Conservation (phyloP, 179 eudicot species). For the Actinidia arguta region DNA sequence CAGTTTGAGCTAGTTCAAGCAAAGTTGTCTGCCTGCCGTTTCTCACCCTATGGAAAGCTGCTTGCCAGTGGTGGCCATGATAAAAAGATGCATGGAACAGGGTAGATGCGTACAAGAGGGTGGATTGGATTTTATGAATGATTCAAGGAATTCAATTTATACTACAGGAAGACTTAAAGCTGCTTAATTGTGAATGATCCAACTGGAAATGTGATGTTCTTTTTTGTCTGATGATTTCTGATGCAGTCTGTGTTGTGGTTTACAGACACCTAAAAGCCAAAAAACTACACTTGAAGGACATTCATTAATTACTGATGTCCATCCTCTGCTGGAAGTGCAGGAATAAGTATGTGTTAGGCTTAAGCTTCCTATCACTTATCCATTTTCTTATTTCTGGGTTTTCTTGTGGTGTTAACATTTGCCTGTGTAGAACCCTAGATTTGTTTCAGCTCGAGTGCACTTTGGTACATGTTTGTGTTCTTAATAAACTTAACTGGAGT, state of each 20-base stretch:
- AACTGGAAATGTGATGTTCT: neutral
- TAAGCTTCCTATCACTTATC: too few species aligned
- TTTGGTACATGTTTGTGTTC: too few species aligned
- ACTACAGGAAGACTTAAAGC: neutral
- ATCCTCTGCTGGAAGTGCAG: too few species aligned
- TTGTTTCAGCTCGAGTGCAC: too few species aligned
- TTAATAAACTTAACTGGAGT: too few species aligned
- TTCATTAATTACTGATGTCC: constrained; percentile 90
- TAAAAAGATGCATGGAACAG: constrained; percentile 86
- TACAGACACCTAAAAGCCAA: constrained; percentile 77
- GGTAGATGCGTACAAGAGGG: too few species aligned
- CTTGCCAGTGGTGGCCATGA: constrained; percentile 99
- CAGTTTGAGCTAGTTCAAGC: constrained; percentile 83
- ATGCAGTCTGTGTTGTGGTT: constrained; percentile 91
- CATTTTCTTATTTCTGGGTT: too few species aligned
- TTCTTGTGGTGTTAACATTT: too few species aligned
- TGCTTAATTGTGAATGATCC: neutral
- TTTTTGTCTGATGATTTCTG: constrained; percentile 9
- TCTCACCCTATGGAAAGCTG: constrained; percentile 94
- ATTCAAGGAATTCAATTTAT: neutral
- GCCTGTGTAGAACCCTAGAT: too few species aligned
- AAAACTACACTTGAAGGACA: constrained; percentile 91
- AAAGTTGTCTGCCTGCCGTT: constrained; percentile 96
- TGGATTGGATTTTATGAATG: neutral
- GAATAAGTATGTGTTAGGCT: too few species aligned